Conservation (phyloP, 2,329 filamentous ascomycete species). For the Apiospora malaysiana region DNA sequence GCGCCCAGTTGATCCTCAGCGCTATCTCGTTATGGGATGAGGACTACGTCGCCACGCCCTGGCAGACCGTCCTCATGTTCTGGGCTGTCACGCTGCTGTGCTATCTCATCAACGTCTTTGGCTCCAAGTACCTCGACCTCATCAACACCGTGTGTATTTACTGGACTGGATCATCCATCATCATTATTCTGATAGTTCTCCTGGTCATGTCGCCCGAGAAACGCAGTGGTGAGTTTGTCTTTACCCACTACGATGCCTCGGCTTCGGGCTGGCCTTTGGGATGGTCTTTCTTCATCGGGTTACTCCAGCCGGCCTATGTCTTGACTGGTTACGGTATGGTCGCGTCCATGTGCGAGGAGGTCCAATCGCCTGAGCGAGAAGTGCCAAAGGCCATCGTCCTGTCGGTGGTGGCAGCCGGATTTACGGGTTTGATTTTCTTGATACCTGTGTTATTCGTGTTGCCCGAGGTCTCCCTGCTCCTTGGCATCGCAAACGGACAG, state of each 20-base stretch:
- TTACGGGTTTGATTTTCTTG: conserved; percentile 71
- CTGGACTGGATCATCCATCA: conserved; percentile 70
- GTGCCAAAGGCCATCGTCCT: conserved; percentile 75
- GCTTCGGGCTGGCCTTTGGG: conserved; percentile 69
- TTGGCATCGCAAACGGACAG: conserved; percentile 72
- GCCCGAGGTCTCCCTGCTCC: conserved; percentile 68
- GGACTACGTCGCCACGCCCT: conserved; percentile 68
- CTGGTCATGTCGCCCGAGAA: conserved; percentile 64
- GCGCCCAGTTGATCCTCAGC: conserved; percentile 68
- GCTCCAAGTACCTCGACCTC: conserved; percentile 63
- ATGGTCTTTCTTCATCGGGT: conserved; percentile 76
- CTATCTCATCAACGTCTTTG: conserved; percentile 69
- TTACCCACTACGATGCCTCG: conserved; percentile 71
- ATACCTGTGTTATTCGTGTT: conserved; percentile 79
- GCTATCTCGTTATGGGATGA: conserved; percentile 75
- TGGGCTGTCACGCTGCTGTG: conserved; percentile 74
- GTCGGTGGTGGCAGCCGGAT: conserved; percentile 56
- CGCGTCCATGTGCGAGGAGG: conserved; percentile 74
- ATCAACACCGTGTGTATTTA: conserved; percentile 78
- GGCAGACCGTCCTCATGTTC: conserved; percentile 74
- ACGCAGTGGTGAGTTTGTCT: conserved; percentile 68
- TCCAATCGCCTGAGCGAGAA: conserved; percentile 70
- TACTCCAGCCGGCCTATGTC: conserved; percentile 69
- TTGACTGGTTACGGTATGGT: conserved; percentile 74
- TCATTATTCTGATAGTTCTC: conserved; percentile 57